Percentiles rank a stretch among this genome's conserved stretches.
phyloP scores from a whole-genome alignment of 805 yeast genomes.

The Trichomonascus vanleenenianus region DNA sequence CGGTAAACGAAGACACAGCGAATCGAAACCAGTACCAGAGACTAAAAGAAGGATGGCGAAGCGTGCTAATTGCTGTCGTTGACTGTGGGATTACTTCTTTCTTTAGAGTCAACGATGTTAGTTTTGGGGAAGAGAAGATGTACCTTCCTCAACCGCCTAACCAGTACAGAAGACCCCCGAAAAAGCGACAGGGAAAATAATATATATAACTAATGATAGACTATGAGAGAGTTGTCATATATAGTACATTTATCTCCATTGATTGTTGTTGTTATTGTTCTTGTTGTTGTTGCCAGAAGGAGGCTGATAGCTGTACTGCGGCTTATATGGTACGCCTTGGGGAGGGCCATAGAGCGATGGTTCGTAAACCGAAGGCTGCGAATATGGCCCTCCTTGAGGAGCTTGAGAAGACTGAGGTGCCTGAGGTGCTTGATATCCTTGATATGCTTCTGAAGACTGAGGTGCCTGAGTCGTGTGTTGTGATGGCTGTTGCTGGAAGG shows the following conservation, averaged over 20 bases:
- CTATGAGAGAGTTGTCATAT: background rate
- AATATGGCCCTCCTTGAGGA: slow-evolving; percentile 10
- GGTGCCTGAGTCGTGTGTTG: slow-evolving; percentile 10
- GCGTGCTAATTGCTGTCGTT: slow-evolving; percentile 57
- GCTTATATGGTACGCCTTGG: slow-evolving; percentile 1
- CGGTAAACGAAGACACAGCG: slow-evolving; percentile 15
- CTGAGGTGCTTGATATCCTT: background rate
- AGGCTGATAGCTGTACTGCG: slow-evolving; percentile 12
- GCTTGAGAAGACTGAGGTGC: slow-evolving; percentile 11
- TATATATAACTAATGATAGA: background rate
- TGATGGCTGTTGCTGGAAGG: slow-evolving; percentile 6
- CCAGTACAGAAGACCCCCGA: background rate
- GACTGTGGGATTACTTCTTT: slow-evolving; percentile 52
- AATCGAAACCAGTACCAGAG: slow-evolving; percentile 31
- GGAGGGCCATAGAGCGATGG: slow-evolving; percentile 37
- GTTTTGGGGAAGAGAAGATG: slow-evolving; percentile 15
- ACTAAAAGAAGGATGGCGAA: slow-evolving; percentile 46
- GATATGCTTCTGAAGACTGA: slow-evolving; percentile 5
- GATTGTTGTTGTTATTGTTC: background rate
- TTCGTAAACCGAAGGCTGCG: slow-evolving; percentile 37
- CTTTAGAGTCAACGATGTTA: slow-evolving; percentile 12
- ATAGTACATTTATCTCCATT: background rate
- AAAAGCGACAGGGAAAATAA: background rate
- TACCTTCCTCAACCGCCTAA: slow-evolving; percentile 1
- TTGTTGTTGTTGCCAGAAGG: background rate